phyloP scores from a whole-genome alignment of 768 basidiomycete species.

The Neoboletus brunneissimus region DNA sequence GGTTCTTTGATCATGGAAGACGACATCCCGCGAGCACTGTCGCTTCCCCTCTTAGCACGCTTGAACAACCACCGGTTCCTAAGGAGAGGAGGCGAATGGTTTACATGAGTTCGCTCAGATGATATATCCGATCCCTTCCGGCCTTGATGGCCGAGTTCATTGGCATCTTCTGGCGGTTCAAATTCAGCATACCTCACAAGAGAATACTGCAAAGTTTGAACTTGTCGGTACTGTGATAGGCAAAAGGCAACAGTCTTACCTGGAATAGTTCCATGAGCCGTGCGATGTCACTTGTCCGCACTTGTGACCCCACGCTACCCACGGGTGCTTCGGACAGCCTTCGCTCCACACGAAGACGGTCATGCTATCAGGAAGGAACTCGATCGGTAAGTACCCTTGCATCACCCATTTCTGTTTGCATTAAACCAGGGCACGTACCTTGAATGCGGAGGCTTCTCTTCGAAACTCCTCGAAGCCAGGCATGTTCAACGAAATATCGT shows the following conservation, averaged over 20 bases:
- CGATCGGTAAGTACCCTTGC: slow-evolving; percentile 3
- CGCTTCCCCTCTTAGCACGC: slow-evolving; percentile 24
- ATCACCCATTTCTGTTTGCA: neutral
- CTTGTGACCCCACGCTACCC: slow-evolving; percentile 43
- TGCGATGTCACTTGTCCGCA: slow-evolving; percentile 78
- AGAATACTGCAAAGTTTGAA: slow-evolving; percentile 45
- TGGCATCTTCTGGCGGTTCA: slow-evolving; percentile 38
- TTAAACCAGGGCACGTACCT: slow-evolving; percentile 40
- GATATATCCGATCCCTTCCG: slow-evolving; percentile 33
- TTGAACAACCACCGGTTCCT: slow-evolving; percentile 30
- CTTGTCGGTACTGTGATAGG: neutral
- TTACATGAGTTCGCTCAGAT: slow-evolving; percentile 45
- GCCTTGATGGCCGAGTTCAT: slow-evolving; percentile 20
- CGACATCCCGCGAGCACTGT: slow-evolving; percentile 33
- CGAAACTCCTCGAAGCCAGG: slow-evolving; percentile 71
- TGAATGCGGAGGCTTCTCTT: slow-evolving; percentile 76
- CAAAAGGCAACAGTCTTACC: slow-evolving; percentile 33
- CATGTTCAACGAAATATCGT: slow-evolving; percentile 53
- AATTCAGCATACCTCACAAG: slow-evolving; percentile 75
- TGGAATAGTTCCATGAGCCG: slow-evolving; percentile 85
- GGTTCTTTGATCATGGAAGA: slow-evolving; percentile 30
- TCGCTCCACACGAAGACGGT: slow-evolving; percentile 70
- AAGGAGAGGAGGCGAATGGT: slow-evolving; percentile 29
- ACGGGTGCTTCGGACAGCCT: slow-evolving; percentile 47
- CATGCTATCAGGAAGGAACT: slow-evolving; percentile 48